phyloP scores from a whole-genome alignment of 371 early-diverging fungal genomes.

The Enterocytospora artemiae region DNA sequence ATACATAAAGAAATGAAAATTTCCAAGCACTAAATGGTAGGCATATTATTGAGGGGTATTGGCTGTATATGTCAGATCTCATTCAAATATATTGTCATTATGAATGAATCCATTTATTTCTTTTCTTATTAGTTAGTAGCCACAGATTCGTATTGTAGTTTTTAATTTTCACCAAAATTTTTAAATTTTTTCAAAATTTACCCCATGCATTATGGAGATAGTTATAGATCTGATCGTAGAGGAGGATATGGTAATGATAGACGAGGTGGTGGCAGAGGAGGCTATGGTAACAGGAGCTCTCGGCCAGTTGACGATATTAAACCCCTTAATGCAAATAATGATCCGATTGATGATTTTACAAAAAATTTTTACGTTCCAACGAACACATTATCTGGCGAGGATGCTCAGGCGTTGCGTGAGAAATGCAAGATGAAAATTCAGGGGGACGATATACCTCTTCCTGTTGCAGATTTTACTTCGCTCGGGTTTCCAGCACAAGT shows the following conservation, averaged over 20 bases:
- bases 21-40: no score
- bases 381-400: constrained; percentile 54
- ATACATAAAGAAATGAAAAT: no score
- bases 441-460: constrained; percentile 61
- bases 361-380: constrained; percentile 61
- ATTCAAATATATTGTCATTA: background rate
- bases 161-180: constrained; percentile 15
- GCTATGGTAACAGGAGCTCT: background rate
- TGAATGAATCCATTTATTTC: constrained; percentile 5
- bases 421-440: constrained; percentile 60
- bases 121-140: background rate
- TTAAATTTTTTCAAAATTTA: constrained; percentile 17
- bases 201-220: constrained; percentile 4
- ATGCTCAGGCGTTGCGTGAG: constrained; percentile 59
- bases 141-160: background rate
- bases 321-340: background rate
- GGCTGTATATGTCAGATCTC: no score
- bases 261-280: constrained; percentile 3
- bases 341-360: constrained; percentile 63
- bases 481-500: constrained; percentile 65
- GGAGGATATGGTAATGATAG: constrained; percentile 15
- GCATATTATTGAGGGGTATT: no score
- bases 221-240: background rate
- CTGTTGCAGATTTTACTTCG: constrained; percentile 70
- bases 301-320: constrained; percentile 5